Base-by-base conservation (phyloP, 2,329 filamentous ascomycete species). In the Aspergillus piperis region DNA sequence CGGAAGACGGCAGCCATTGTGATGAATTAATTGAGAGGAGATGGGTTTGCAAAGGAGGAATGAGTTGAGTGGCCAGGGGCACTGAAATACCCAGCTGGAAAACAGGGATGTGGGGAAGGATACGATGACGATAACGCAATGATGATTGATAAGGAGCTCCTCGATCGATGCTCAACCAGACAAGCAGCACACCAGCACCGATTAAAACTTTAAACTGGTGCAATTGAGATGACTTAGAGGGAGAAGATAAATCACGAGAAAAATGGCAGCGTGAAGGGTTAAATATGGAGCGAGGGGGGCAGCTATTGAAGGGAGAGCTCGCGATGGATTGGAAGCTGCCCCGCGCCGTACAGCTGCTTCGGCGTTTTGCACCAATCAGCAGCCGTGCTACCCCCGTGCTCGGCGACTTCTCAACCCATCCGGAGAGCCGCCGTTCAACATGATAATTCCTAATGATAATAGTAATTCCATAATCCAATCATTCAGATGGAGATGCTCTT, bases 1-100 rank as follows among this genome's bases (percentile, higher is more conserved):
- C 77, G 75, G 64, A 75, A 67, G 56, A 75, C 62, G 25, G 72
- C 72, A 48, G 75, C 68, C 76, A 78, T 78, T 69, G 59, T 66
- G 61, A 61, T 41, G 3, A 19, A 36, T 32, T 15, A 27, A 17
- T 36, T 23, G 38, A 39, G 30, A 27, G 39, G 54, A 44, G 44
- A 10, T 39, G 32, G 38, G 23, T 30, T 13, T n/a, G 41, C 4
- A 38, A 15, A 2, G 13, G 13, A 44, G 30, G 13, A 30, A 51
- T 19, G 21, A n/a, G 47, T 19, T 27, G 13, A 17, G 27, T 25
- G 39, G 42, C 42, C 39, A 44, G 42, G 41, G 39, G 30, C 25
- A 44, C 21, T 19, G 51, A 32, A 38, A 41, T 23, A 39, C 30
- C 42, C 44, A 49, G 54, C 47, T 50, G 36, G 23, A 38, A 38